Evolutionary conservation across 2,329 filamentous ascomycete genomes (phyloP).

Genomic region (Aspergillus fructus): DNA sequence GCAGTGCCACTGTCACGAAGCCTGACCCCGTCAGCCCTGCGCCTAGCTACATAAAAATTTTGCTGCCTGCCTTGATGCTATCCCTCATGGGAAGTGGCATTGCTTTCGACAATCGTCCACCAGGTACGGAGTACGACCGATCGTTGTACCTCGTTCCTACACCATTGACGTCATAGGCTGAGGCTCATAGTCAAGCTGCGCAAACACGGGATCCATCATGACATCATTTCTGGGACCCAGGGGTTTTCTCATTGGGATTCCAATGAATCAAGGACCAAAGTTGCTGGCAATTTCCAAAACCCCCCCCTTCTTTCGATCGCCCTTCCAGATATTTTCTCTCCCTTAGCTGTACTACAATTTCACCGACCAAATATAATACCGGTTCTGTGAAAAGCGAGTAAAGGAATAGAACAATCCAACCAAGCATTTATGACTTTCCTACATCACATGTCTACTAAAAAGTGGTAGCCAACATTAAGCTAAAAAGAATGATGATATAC

Average conservation of each 20-base stretch:
- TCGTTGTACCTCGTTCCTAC: not conserved
- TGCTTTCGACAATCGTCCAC: too few species aligned
- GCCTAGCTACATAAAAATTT: too few species aligned
- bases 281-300: not conserved
- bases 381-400: too few species aligned
- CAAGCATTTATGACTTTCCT: not conserved
- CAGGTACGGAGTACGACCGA: too few species aligned
- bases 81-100: too few species aligned
- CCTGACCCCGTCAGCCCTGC: not conserved
- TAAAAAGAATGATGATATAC: too few species aligned
- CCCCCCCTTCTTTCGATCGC: not conserved
- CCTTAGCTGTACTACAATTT: not conserved
- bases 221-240: not conserved
- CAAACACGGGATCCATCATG: not conserved
- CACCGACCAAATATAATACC: not conserved
- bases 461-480: too few species aligned
- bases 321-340: not conserved
- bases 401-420: not conserved
- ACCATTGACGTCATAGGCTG: not conserved
- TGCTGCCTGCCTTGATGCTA: too few species aligned
- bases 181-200: not conserved
- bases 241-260: not conserved
- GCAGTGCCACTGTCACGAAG: not conserved
- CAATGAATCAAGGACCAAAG: not conserved
- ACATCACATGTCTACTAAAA: too few species aligned